phyloP scores from a whole-genome alignment of 2,329 filamentous ascomycete species.

The Aspergillus fijiensis region DNA sequence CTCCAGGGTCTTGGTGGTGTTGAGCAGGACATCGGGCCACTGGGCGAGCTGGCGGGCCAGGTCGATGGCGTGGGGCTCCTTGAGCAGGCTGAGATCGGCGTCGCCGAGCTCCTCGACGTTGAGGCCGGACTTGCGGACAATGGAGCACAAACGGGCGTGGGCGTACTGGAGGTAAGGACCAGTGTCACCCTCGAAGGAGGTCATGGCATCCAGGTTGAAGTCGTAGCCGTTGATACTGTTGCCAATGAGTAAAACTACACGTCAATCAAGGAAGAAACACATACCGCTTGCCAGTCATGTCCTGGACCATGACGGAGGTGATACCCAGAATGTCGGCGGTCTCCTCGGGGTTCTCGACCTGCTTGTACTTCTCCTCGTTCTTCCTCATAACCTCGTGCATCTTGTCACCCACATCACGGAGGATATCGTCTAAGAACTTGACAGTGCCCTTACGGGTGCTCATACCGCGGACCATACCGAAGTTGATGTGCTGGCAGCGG shows the following conservation, averaged over 20 bases:
- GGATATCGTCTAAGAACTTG: conserved; percentile 71
- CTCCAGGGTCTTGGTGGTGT: conserved; percentile 66
- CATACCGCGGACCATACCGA: conserved; percentile 67
- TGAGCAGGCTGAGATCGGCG: conserved; percentile 61
- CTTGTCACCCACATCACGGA: conserved; percentile 79
- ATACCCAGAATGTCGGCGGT: conserved; percentile 89
- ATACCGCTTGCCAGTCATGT: conserved; percentile 91
- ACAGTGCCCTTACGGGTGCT: conserved; percentile 68
- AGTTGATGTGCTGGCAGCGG: conserved; percentile 64
- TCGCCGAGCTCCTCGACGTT: conserved; percentile 49
- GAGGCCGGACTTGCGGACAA: conserved; percentile 57
- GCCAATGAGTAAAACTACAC: background rate
- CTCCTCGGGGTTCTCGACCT: conserved; percentile 78
- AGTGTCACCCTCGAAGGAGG: conserved; percentile 65
- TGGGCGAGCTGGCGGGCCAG: conserved; percentile 61
- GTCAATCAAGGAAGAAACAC: conserved; percentile 21
- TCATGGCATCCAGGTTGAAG: conserved; percentile 66
- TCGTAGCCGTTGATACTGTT: conserved; percentile 61
- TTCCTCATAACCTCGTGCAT: conserved; percentile 98
- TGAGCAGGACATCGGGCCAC: conserved; percentile 64
- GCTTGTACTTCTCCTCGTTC: conserved; percentile 85
- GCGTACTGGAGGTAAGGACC: conserved; percentile 67
- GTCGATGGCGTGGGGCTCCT: conserved; percentile 61
- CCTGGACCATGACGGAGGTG: conserved; percentile 94
- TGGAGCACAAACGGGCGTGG: conserved; percentile 59